Percentiles rank a stretch among this genome's conserved stretches.
phyloP scores from a whole-genome alignment of 2,329 filamentous ascomycete species.

The Cladosporium sp. region DNA sequence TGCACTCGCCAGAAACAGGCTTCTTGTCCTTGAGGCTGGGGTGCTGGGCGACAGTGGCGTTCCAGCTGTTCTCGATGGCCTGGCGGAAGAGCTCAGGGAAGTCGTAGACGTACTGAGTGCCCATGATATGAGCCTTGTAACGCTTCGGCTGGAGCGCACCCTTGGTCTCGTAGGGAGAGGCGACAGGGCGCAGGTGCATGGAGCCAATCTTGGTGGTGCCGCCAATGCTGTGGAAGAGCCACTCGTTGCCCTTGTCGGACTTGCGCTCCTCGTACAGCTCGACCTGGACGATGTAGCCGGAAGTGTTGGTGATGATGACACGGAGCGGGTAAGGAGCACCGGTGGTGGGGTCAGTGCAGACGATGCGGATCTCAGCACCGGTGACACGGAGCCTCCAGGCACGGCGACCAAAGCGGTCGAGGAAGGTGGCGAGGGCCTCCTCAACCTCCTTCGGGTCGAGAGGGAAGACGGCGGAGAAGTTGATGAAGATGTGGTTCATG shows the following conservation, averaged over 20 bases:
- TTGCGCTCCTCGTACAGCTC: slow-evolving; percentile 97
- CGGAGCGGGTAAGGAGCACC: slow-evolving; percentile 85
- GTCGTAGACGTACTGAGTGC: slow-evolving; percentile 98
- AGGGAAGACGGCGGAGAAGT: slow-evolving; percentile 96
- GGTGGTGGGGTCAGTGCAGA: slow-evolving; percentile 84
- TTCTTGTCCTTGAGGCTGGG: slow-evolving; percentile 70
- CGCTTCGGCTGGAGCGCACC: slow-evolving; percentile 98
- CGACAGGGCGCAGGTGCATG: slow-evolving; percentile 88
- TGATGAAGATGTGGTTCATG: slow-evolving; percentile 99
- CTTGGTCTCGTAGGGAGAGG: slow-evolving; percentile 92
- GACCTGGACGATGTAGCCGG: slow-evolving; percentile 93
- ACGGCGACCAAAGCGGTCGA: slow-evolving; percentile 91
- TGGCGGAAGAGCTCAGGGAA: slow-evolving; percentile 99
- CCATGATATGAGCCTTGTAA: slow-evolving; percentile 99
- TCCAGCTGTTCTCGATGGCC: slow-evolving; percentile 93
- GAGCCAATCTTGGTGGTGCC: slow-evolving; percentile 91
- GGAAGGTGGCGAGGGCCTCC: slow-evolving; percentile 85
- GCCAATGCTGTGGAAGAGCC: slow-evolving; percentile 97
- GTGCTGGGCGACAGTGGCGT: slow-evolving; percentile 66
- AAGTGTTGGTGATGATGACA: slow-evolving; percentile 96
- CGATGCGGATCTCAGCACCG: slow-evolving; percentile 94
- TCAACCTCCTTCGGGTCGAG: slow-evolving; percentile 85
- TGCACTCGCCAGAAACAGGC: slow-evolving; percentile 80
- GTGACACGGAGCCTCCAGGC: slow-evolving; percentile 95
- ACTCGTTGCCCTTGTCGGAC: slow-evolving; percentile 87